phyloP scores from a whole-genome alignment of 495 filamentous ascomycete genomes.

The Trypethelium eluteriae region DNA sequence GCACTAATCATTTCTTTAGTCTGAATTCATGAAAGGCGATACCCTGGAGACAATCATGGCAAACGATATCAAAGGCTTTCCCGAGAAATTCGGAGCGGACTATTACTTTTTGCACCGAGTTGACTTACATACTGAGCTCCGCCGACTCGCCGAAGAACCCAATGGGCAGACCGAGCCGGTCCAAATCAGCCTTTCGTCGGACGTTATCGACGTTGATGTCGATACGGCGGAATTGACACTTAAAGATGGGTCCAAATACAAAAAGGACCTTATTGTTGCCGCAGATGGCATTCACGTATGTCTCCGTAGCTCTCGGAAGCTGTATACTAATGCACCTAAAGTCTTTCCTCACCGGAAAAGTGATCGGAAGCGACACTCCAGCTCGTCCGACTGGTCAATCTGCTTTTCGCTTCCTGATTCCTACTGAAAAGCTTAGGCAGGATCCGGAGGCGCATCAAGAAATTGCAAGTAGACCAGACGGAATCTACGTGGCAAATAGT shows the following conservation, averaged over 20 bases:
- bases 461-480: constrained; percentile 30
- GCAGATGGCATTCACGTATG: constrained; percentile 46
- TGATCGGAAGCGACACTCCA: constrained; percentile 8
- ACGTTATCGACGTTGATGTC: constrained; percentile 33
- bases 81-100: constrained; percentile 24
- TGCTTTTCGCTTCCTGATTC: constrained; percentile 44
- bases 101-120: constrained; percentile 47
- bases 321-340: not conserved
- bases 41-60: constrained; percentile 9
- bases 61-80: not conserved
- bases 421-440: constrained; percentile 32
- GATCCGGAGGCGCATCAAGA: constrained; percentile 31
- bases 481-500: constrained; percentile 28
- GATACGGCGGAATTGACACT: constrained; percentile 38
- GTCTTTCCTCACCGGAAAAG: constrained; percentile 4
- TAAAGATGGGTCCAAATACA: constrained; percentile 31
- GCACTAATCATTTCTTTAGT: not conserved
- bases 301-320: not conserved
- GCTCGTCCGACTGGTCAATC: constrained; percentile 27
- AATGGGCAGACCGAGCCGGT: constrained; percentile 34
- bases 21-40: constrained; percentile 8
- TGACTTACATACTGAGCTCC: constrained; percentile 45
- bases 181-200: constrained; percentile 31
- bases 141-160: constrained; percentile 34
- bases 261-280: constrained; percentile 42